Conservation (phyloP, 805 yeast genomes). For the Sungouiella thailandica region DNA sequence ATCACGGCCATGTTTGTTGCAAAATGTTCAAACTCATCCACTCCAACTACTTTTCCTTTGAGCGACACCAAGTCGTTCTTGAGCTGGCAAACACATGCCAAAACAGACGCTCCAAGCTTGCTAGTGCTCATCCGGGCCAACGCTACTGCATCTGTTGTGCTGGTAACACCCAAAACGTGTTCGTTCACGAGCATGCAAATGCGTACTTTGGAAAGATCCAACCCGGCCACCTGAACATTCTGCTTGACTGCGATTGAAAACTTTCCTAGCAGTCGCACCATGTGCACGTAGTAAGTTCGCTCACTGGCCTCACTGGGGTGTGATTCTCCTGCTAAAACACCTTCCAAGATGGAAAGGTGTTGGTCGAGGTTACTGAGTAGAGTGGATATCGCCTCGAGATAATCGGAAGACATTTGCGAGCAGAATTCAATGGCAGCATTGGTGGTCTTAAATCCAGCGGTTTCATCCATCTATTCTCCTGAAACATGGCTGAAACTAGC, state of each 20-base stretch:
- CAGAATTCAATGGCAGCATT: no score
- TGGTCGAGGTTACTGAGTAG: no score
- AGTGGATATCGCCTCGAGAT: no score
- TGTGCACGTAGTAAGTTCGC: no score
- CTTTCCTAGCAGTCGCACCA: background rate
- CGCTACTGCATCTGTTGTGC: background rate
- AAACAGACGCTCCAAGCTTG: no score
- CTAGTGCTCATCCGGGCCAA: background rate
- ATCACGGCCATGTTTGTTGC: background rate
- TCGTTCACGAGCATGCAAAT: conserved; percentile 1
- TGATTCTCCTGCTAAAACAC: no score
- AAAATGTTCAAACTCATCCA: background rate
- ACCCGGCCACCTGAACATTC: background rate
- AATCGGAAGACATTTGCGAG: no score
- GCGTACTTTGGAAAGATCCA: background rate
- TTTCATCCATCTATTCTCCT: no score
- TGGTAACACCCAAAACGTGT: background rate
- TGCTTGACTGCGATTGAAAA: background rate
- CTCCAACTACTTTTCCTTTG: background rate
- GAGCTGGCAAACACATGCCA: no score
- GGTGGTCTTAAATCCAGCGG: no score
- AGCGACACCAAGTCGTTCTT: background rate
- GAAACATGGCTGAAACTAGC: background rate
- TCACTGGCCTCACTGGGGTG: no score
- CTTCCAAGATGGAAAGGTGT: no score